Base-by-base conservation (phyloP, 441 rosid species). In the Arabidopsis lyrata region DNA sequence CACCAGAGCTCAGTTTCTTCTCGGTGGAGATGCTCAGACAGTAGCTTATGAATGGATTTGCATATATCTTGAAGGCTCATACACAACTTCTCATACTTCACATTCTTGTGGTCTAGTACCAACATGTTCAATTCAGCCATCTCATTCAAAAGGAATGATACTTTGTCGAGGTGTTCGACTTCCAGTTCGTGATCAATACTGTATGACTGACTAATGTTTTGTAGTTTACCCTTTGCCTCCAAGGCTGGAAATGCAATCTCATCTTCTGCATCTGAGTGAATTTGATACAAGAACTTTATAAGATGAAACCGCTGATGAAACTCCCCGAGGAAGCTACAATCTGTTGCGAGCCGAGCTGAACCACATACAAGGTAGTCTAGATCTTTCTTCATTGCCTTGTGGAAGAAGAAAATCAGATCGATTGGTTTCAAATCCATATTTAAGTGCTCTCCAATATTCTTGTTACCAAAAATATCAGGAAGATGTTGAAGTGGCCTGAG, bases 1-100 rank as follows among this genome's bases (percentile, higher is more conserved):
- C 93, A 82, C 97, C 94, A 89, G 20, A 95, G 89, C 78, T 91
- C 91, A 64, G 80, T 82, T 81, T 90, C 97, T 83, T 95, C 97
- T 6, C 80, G 86, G 35, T 71, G 81, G 63, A 89, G 74, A 79
- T 90, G 99, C 55, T 88, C 95, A 35, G 84, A 85, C 62, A 90
- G 66, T 77, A 90, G 60, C 81, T 76, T 88, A 18, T 92, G 89
- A 84, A 88, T 83, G 22, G 92, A 86, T 73, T 81, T 81, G 86
- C 92, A 87, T 57, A 68, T 75, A 35, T 80, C 85, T 60, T 83
- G 94, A 73, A 95, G 97, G 72, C 79, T 81, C 81, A 78, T 58
- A 72, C 92, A 89, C 63, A 91, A 78, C 60, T 63, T 78, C 59
- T 67, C 83, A 71, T 81, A 82, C 78, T 71, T 86, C 70, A 71